Evolutionary conservation across 768 basidiomycete genomes (phyloP).

Genomic region (Rhodosporidiobolus sp.): DNA sequence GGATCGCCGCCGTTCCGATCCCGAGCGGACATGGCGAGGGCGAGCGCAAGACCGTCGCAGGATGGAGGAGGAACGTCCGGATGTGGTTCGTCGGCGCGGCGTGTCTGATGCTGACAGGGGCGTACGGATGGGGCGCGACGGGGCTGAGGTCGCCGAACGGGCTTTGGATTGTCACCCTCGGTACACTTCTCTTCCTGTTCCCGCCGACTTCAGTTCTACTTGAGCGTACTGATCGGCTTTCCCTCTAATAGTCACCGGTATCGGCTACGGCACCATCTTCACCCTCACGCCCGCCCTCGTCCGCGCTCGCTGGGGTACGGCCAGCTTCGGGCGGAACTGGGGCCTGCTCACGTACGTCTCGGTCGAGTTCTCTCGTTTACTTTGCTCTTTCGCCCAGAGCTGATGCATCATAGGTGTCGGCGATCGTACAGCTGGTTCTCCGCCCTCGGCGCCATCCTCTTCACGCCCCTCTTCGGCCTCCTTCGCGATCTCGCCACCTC

Average conservation of each 20-base stretch:
- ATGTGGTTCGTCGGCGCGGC: conserved; percentile 18
- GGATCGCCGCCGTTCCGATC: conserved; percentile 20
- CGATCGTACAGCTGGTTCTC: conserved; percentile 29
- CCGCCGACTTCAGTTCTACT: too few relatives aligned
- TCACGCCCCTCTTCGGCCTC: conserved; percentile 34
- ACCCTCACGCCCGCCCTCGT: conserved; percentile 30
- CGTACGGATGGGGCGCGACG: conserved; percentile 20
- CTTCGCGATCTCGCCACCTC: conserved; percentile 24
- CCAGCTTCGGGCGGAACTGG: conserved; percentile 36
- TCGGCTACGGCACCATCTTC: conserved; percentile 30
- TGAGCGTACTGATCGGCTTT: not conserved
- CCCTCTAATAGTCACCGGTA: conserved; percentile 13
- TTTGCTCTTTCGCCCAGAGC: not conserved
- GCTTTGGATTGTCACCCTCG: conserved; percentile 33
- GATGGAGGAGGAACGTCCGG: conserved; percentile 15
- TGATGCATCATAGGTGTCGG: too few relatives aligned
- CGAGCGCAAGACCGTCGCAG: not conserved
- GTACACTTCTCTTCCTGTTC: not conserved
- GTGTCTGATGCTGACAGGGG: not conserved
- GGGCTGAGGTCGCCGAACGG: conserved; percentile 8
- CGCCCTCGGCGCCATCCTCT: conserved; percentile 30
- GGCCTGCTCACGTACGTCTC: conserved; percentile 30
- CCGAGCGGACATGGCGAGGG: too few relatives aligned
- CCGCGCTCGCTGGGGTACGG: conserved; percentile 18
- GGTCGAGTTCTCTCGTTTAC: too few relatives aligned